Evolutionary conservation across 1,284 basidiomycete genomes (phyloP).

Genomic region (Rhodotorula glutinis): DNA sequence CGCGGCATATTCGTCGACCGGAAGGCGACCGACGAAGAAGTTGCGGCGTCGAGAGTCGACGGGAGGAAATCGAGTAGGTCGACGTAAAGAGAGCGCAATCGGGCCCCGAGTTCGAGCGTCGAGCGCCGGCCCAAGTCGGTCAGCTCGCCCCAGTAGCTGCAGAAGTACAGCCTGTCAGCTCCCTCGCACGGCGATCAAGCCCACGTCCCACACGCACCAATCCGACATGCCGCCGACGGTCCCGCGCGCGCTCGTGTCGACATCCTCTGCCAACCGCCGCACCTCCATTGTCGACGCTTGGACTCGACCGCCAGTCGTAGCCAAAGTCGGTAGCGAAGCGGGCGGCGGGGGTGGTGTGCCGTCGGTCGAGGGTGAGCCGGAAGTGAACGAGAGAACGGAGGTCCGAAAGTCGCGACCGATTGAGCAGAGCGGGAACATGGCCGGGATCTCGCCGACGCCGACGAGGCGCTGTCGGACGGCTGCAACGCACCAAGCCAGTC

Average conservation of each 20-base stretch:
- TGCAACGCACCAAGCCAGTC: too few species aligned
- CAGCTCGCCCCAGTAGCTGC: slow-evolving; percentile 42
- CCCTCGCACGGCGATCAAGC: too few species aligned
- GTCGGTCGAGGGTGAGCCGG: background rate
- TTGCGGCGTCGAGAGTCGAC: slow-evolving; percentile 9
- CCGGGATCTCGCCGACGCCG: slow-evolving; percentile 29
- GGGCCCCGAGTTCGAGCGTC: slow-evolving; percentile 35
- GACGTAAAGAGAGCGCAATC: slow-evolving; percentile 38
- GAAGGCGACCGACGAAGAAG: slow-evolving; percentile 25
- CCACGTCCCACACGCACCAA: slow-evolving; percentile 13
- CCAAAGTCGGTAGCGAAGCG: background rate
- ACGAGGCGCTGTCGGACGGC: slow-evolving; percentile 34
- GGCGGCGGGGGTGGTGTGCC: background rate
- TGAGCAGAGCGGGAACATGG: slow-evolving; percentile 31
- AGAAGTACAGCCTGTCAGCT: background rate
- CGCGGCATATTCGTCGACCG: slow-evolving; percentile 40
- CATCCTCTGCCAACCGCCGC: slow-evolving; percentile 20
- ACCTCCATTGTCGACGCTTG: slow-evolving; percentile 10
- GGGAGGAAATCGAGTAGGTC: slow-evolving; percentile 39
- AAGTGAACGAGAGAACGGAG: slow-evolving; percentile 24
- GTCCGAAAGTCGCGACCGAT: slow-evolving; percentile 28
- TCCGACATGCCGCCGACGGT: slow-evolving; percentile 12
- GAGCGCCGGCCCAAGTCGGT: slow-evolving; percentile 43
- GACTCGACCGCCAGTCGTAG: background rate
- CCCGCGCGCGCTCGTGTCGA: slow-evolving; percentile 4